Evolutionary conservation across 345 rosid species (phyloP).

Genomic region (Balakata baccata): DNA sequence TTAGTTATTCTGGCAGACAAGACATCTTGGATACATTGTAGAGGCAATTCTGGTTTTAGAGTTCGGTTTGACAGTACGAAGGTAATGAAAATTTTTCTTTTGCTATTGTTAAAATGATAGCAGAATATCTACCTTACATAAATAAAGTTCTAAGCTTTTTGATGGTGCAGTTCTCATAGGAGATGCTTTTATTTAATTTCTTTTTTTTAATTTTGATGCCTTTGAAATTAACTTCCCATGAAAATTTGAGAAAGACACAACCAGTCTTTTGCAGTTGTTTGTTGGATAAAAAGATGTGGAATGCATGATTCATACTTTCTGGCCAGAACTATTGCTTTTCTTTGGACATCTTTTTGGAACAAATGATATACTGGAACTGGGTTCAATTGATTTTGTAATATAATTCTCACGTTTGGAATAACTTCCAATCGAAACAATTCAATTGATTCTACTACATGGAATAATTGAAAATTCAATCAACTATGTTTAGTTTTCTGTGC

Average conservation of each 20-base stretch:
- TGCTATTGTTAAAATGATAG: neutral
- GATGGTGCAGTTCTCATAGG: neutral
- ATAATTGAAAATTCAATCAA: neutral
- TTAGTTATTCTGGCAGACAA: slow-evolving; percentile 79
- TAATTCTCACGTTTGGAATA: neutral
- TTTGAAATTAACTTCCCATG: neutral
- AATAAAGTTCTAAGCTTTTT: neutral
- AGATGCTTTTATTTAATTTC: neutral
- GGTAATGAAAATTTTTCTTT: slow-evolving; percentile 40
- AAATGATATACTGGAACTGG: neutral
- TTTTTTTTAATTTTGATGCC: neutral
- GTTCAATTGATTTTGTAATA: neutral
- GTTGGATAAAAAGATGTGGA: neutral
- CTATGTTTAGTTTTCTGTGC: neutral
- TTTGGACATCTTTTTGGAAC: neutral
- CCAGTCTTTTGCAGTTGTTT: neutral
- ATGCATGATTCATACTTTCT: too few species aligned
- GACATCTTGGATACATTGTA: slow-evolving; percentile 63
- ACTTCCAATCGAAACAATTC: too few species aligned
- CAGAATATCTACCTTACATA: neutral
- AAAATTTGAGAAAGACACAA: neutral
- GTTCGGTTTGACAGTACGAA: slow-evolving; percentile 74
- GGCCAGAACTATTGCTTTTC: neutral
- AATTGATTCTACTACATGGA: neutral
- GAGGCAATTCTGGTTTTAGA: slow-evolving; percentile 95